Conservation (phyloP, 257 asterid genomes). For the Coffea canephora region DNA sequence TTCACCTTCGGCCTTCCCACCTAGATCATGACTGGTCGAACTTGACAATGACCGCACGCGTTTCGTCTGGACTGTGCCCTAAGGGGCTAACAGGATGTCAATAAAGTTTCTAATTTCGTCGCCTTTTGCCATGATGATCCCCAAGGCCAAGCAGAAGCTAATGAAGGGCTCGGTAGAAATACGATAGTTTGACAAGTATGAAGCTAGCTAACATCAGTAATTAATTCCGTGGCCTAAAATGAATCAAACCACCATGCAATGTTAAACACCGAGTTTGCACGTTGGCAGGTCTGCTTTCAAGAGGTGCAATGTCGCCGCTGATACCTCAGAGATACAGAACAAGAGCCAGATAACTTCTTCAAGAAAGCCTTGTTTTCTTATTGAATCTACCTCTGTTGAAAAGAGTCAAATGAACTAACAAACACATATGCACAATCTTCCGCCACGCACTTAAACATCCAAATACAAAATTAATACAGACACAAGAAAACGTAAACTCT, state of each 20-base stretch:
- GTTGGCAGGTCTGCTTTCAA: background rate
- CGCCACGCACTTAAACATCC: slow-evolving; percentile 14
- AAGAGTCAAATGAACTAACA: slow-evolving; percentile 8
- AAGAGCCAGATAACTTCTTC: background rate
- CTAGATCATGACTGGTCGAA: no score
- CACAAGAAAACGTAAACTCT: slow-evolving; percentile 31
- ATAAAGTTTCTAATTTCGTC: slow-evolving; percentile 10
- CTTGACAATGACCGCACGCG: no score
- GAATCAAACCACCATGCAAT: background rate
- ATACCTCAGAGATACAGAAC: background rate
- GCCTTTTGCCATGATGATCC: background rate
- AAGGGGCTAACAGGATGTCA: background rate
- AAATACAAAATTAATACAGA: slow-evolving; percentile 29
- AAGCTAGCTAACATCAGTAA: background rate
- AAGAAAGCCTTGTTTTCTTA: slow-evolving; percentile 12
- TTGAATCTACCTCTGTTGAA: slow-evolving; percentile 17
- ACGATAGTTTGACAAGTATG: background rate
- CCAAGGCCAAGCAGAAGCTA: no score
- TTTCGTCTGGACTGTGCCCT: no score
- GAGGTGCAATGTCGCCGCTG: background rate
- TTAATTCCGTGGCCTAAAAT: background rate
- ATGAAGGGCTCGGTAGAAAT: background rate
- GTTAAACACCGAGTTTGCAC: background rate
- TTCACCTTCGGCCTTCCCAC: no score
- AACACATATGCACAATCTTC: slow-evolving; percentile 4